Conservation (phyloP, 371 early-diverging fungal species). For the Saksenaea oblongispora region DNA sequence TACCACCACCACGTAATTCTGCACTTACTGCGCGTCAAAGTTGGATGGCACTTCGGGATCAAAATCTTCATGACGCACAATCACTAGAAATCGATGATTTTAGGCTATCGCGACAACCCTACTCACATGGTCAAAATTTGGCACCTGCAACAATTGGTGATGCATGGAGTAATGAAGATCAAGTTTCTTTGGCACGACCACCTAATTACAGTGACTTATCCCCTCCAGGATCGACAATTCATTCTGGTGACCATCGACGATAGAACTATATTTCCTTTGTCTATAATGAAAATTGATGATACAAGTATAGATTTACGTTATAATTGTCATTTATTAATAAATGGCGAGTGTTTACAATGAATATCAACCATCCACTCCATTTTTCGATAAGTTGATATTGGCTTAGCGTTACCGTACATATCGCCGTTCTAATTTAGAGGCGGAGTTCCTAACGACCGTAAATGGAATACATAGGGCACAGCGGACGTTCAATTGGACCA, state of each 20-base stretch:
- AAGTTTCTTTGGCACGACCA: background rate
- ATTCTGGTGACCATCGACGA: background rate
- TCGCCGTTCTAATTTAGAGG: no score
- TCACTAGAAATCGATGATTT: background rate
- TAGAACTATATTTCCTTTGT: background rate
- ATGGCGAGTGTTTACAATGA: no score
- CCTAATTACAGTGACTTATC: background rate
- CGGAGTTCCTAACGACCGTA: no score
- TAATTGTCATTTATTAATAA: no score
- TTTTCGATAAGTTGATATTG: no score
- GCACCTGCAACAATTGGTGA: background rate
- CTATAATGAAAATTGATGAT: background rate
- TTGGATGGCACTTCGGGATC: background rate
- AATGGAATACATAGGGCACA: no score
- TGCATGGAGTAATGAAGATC: slow-evolving; percentile 1
- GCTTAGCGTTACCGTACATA: no score
- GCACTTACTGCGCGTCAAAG: background rate
- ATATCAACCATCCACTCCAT: no score
- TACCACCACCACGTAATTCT: background rate
- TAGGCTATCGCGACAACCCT: background rate
- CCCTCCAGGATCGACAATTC: background rate
- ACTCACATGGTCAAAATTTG: background rate
- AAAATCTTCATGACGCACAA: background rate
- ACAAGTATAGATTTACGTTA: no score
- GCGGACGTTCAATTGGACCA: no score